Base-by-base conservation (phyloP, 768 basidiomycete genomes). In the Nidularia pulvinata region DNA sequence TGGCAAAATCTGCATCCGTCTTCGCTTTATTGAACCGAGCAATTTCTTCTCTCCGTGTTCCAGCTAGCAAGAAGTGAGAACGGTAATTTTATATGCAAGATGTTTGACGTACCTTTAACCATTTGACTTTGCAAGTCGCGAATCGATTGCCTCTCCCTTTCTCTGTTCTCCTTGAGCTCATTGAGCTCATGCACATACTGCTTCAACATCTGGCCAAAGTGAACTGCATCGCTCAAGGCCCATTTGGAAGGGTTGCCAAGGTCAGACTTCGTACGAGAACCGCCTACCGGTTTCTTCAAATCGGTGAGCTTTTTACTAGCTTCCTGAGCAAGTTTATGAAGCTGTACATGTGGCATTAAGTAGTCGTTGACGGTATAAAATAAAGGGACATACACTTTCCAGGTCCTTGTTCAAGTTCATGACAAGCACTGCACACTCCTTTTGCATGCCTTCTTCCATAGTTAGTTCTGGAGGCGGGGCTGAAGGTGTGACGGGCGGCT, bases 1-100 rank as follows among this genome's bases (percentile, higher is more conserved):
- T 88, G 7, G 85, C 81, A 65, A 95, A 92, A 51, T 89, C 88
- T 3, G 84, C 79, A 63, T 98, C 94, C 33, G 78, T 79, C 55
- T 84, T 84, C 1, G 93, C 94, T 59, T 83, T 84, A 51, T 86
- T 78, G 67, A 93, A 95, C 4, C 92, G 83, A 14, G 77, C 74
- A 25, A 93, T 88, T 62, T 97, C 94, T 64, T 95, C 93, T 59
- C 82, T 82, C 58, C 90, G 84, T 55, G 90, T 91, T 48, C 83
- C 85, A 39, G 87, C 95, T 96, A 61, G 39, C 42, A 46, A 37
- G 13, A 46, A 48, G 32, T 22, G 45, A 13, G 46, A 22, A n/a
- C 35, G 13, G 3, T 6, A 55, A 25, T 35, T 48, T 25, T 46
- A 10, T 11, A 44, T 42, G 35, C 6, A 10, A 52, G 10, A 5